These are phyloP conservation scores for Dactylellina haptotyla DNA, from an alignment of 2,329 filamentous ascomycete species.

Conservation along the genomic window DNA sequence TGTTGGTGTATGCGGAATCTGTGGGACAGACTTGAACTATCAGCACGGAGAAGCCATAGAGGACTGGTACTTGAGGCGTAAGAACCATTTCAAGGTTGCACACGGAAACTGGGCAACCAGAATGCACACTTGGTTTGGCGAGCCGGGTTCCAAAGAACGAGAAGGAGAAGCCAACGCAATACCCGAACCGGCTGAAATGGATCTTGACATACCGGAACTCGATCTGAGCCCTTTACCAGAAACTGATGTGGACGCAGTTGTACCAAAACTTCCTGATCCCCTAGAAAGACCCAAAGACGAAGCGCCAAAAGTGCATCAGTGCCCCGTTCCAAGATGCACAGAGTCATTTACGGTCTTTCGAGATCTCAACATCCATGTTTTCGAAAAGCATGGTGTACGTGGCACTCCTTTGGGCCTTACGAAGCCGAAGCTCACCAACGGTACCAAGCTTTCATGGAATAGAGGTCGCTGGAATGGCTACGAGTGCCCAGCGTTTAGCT, in stretches of 20 bases:
- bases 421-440: not conserved
- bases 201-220: constrained; percentile 19
- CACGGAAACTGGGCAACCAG: constrained; percentile 48
- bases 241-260: not conserved
- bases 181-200: constrained; percentile 13
- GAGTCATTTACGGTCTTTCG: constrained; percentile 34
- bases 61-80: constrained; percentile 41
- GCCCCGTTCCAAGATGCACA: constrained; percentile 21
- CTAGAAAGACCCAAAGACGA: not conserved
- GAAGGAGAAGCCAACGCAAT: not conserved
- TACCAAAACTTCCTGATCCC: not conserved
- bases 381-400: constrained; percentile 30
- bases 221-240: not conserved
- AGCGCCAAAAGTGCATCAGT: constrained; percentile 15
- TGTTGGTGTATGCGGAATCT: constrained; percentile 34
- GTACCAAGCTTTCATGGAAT: not conserved
- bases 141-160: not conserved
- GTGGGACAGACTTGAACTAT: constrained; percentile 17
- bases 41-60: constrained; percentile 24
- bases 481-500: constrained; percentile 27
- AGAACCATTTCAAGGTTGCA: constrained; percentile 44
- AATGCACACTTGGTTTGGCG: constrained; percentile 40
- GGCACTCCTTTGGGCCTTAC: constrained; percentile 31
- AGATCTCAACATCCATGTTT: constrained; percentile 45
- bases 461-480: not conserved